phyloP scores from a whole-genome alignment of 2,329 filamentous ascomycete species.

The Trichoderma asperellum region DNA sequence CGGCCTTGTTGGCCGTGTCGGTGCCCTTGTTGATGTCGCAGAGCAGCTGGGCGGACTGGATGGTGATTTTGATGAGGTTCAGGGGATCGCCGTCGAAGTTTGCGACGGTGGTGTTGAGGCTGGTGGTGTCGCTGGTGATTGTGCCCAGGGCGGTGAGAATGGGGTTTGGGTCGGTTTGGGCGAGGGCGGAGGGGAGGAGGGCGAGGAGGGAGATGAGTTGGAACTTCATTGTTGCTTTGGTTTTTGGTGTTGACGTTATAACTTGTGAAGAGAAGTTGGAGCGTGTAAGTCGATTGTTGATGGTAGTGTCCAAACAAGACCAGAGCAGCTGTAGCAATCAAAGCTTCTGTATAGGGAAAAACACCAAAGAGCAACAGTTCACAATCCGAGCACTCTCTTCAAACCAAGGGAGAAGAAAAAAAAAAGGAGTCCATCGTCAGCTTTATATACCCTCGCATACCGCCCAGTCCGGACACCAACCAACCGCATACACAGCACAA shows the following conservation, averaged over 20 bases:
- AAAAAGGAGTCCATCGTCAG: not conserved
- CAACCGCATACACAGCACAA: not conserved
- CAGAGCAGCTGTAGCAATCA: not conserved
- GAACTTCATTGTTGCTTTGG: constrained; percentile 28
- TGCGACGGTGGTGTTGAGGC: constrained; percentile 34
- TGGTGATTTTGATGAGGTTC: constrained; percentile 47
- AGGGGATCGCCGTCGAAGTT: constrained; percentile 47
- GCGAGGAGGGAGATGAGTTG: constrained; percentile 34
- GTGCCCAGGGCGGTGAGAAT: constrained; percentile 44
- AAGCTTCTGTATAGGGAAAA: not conserved
- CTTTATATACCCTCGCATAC: constrained; percentile 9
- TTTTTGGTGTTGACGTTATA: constrained; percentile 14
- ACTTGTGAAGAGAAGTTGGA: too few species aligned
- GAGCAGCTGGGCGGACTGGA: constrained; percentile 46
- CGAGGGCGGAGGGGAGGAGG: constrained; percentile 37
- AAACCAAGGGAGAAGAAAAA: not conserved
- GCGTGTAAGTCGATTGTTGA: not conserved
- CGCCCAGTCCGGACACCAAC: not conserved
- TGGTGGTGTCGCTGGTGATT: constrained; percentile 41
- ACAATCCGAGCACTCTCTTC: not conserved
- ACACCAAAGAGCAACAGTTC: not conserved
- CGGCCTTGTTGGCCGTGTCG: constrained; percentile 43
- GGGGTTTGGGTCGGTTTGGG: constrained; percentile 31
- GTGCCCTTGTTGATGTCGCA: constrained; percentile 46
- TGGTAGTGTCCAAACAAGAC: not conserved